These are phyloP conservation scores for Leucosporidium scottii DNA, from an alignment of 768 basidiomycete genomes.

Conservation along the genomic window DNA sequence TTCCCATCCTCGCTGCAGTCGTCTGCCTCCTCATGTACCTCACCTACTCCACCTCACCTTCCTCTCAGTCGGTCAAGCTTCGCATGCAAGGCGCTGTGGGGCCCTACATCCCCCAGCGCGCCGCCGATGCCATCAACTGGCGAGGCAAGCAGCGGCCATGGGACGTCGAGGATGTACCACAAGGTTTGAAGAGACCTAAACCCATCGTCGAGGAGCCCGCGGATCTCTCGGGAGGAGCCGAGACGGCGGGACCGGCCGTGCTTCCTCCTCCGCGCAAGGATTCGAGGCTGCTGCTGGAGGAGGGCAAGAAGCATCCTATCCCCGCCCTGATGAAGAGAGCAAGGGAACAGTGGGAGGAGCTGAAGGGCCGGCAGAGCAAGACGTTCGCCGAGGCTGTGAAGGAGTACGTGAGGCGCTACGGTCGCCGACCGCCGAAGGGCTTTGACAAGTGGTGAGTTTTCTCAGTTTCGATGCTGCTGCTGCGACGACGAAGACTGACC, in stretches of 20 bases:
- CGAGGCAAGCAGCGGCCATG: background rate
- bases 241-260: background rate
- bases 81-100: slow-evolving; percentile 26
- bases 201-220: background rate
- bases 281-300: slow-evolving; percentile 27
- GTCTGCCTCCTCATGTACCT: slow-evolving; percentile 24
- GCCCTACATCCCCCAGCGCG: slow-evolving; percentile 30
- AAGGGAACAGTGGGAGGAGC: slow-evolving; percentile 41
- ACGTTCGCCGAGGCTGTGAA: slow-evolving; percentile 41
- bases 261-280: slow-evolving; percentile 25
- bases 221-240: background rate
- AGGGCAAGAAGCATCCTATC: slow-evolving; percentile 42
- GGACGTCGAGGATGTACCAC: background rate
- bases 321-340: slow-evolving; percentile 41
- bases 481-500: background rate
- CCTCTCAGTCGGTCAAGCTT: slow-evolving; percentile 16
- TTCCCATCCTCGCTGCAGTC: slow-evolving; percentile 22
- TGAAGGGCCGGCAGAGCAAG: slow-evolving; percentile 41
- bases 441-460: slow-evolving; percentile 40
- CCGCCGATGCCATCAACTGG: slow-evolving; percentile 30
- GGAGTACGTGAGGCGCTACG: slow-evolving; percentile 44
- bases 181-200: background rate
- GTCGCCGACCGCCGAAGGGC: slow-evolving; percentile 43
- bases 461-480: background rate
- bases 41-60: slow-evolving; percentile 22